Percentiles rank a stretch among this genome's conserved stretches.
Conservation (phyloP, 192 early-diverging fungal species). For the Backusella parvicylindrica region DNA sequence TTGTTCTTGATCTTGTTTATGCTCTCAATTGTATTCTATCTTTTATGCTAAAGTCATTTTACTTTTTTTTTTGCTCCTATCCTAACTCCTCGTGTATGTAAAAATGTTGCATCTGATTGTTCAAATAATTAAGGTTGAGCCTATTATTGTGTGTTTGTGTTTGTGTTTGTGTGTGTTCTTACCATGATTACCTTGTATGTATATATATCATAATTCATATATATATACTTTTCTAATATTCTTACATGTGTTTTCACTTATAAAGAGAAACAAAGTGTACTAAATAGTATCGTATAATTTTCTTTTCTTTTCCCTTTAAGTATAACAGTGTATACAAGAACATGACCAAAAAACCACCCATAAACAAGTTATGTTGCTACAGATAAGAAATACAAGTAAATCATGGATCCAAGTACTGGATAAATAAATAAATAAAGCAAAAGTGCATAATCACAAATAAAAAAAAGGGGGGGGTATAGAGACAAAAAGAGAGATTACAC, state of each 20-base stretch:
- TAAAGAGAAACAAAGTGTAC: neutral
- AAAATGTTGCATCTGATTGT: neutral
- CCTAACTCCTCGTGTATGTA: neutral
- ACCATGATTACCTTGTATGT: neutral
- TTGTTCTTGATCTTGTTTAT: neutral
- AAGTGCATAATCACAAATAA: neutral
- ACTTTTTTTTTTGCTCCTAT: neutral
- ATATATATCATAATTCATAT: neutral
- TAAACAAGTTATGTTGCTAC: neutral
- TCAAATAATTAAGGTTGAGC: neutral
- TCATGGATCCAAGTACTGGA: neutral
- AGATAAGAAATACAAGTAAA: neutral
- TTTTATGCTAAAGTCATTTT: neutral
- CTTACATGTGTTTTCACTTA: neutral
- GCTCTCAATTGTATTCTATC: neutral
- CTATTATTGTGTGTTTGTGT: neutral
- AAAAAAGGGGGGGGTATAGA: neutral
- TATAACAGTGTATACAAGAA: neutral
- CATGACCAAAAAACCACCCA: neutral
- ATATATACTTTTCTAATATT: neutral
- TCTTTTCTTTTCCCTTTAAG: neutral
- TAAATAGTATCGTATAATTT: neutral
- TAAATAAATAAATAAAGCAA: neutral
- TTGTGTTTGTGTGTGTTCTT: neutral
- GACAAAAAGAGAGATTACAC: neutral